Percentiles rank a stretch among this genome's conserved stretches.
Conservation (phyloP, 768 basidiomycete species). For the Arthromyces matolae region DNA sequence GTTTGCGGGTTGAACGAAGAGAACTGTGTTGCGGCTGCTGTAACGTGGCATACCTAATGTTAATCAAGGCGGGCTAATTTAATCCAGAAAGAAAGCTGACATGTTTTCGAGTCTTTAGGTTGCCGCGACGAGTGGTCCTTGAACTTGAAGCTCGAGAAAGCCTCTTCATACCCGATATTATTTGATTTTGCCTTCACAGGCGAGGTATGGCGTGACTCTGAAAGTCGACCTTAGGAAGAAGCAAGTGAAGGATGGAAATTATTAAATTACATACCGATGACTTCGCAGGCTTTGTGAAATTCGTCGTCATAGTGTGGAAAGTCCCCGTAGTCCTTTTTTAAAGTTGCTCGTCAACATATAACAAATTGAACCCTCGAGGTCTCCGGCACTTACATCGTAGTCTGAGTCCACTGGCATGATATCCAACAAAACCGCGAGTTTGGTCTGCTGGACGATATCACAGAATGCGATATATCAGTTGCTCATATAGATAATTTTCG, state of each 20-base stretch:
- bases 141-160: background rate
- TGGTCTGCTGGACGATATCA: too few species aligned
- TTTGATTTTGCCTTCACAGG: conserved; percentile 1
- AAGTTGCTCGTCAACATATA: background rate
- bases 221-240: background rate
- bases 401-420: too few species aligned
- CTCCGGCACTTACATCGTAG: background rate
- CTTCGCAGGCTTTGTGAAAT: background rate
- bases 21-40: too few species aligned
- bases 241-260: background rate
- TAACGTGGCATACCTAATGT: too few species aligned
- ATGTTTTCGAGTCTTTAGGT: too few species aligned
- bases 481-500: too few species aligned
- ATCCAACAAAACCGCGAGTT: too few species aligned
- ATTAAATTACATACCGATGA: conserved; percentile 3
- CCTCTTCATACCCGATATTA: too few species aligned
- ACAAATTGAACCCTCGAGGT: background rate
- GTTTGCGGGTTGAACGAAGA: background rate
- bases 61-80: too few species aligned
- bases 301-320: conserved; percentile 4
- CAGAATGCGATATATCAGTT: background rate
- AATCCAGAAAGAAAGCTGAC: too few species aligned
- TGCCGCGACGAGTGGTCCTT: too few species aligned
- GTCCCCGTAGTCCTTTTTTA: conserved; percentile 4
- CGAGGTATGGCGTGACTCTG: conserved; percentile 4